These are phyloP conservation scores for Bretschneidera sinensis DNA, from an alignment of 345 rosid species.

Conservation along the genomic window DNA sequence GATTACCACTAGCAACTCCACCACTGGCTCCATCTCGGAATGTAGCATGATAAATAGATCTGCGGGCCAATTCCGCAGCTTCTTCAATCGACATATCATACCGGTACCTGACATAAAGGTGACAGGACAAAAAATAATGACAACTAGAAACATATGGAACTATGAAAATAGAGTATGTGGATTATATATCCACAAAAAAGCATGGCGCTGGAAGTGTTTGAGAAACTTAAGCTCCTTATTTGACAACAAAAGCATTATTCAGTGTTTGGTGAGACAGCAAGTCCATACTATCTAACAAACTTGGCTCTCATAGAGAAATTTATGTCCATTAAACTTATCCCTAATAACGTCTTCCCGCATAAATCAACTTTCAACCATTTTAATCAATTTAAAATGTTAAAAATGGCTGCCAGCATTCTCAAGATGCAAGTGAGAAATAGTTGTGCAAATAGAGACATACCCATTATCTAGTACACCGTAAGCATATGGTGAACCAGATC, in stretches of 20 bases:
- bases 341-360: no score
- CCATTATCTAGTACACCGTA: conserved; percentile 96
- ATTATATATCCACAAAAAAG: not conserved
- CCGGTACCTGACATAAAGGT: conserved; percentile 51
- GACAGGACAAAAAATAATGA: not conserved
- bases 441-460: conserved; percentile 31
- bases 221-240: not conserved
- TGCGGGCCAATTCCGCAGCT: conserved; percentile 92
- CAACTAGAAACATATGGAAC: not conserved
- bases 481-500: conserved; percentile 99
- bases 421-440: not conserved
- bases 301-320: not conserved
- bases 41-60: conserved; percentile 97
- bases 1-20: conserved; percentile 95
- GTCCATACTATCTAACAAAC: not conserved
- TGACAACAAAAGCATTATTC: not conserved
- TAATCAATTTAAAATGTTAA: no score
- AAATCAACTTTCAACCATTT: no score
- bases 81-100: conserved; percentile 84
- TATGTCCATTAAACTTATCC: no score
- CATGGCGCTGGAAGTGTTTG: not conserved
- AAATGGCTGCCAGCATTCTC: not conserved
- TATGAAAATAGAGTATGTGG: not conserved
- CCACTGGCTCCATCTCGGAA: conserved; percentile 99
- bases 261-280: not conserved